These are phyloP conservation scores for Fusarium albidum DNA, from an alignment of 2,329 filamentous ascomycete genomes.

Conservation along the genomic window DNA sequence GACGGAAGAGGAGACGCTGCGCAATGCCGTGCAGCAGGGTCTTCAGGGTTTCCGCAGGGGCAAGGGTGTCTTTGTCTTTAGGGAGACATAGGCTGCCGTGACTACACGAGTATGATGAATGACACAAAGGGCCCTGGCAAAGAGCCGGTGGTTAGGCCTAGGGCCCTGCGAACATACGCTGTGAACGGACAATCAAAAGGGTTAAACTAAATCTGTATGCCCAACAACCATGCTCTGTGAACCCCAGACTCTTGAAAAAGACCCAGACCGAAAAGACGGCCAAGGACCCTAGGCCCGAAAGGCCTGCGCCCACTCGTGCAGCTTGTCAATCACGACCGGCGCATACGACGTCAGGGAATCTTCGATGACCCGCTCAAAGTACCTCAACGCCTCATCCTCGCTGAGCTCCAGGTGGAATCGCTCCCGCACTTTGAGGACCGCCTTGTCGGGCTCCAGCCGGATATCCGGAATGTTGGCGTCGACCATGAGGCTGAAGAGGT, in stretches of 20 bases:
- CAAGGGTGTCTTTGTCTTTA: slow-evolving; percentile 90
- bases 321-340: slow-evolving; percentile 91
- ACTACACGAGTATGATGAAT: neutral
- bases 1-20: slow-evolving; percentile 74
- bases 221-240: neutral
- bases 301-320: slow-evolving; percentile 93
- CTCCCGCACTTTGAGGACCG: slow-evolving; percentile 93
- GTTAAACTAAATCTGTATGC: neutral
- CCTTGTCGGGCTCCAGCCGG: slow-evolving; percentile 89
- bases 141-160: neutral
- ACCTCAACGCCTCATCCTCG: slow-evolving; percentile 89
- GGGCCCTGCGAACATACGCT: neutral
- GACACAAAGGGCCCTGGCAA: neutral
- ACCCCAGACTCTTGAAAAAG: slow-evolving; percentile 13
- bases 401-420: slow-evolving; percentile 89
- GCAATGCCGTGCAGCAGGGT: slow-evolving; percentile 81
- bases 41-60: slow-evolving; percentile 84
- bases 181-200: neutral
- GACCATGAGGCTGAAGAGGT: slow-evolving; percentile 95
- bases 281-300: slow-evolving; percentile 70
- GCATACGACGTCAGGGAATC: slow-evolving; percentile 90
- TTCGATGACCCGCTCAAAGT: slow-evolving; percentile 89
- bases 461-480: slow-evolving; percentile 98
- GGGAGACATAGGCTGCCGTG: slow-evolving; percentile 56
- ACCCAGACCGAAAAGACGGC: neutral